These are phyloP conservation scores for Fusarium scirpi DNA, from an alignment of 2,329 filamentous ascomycete species.

Conservation along the genomic window DNA sequence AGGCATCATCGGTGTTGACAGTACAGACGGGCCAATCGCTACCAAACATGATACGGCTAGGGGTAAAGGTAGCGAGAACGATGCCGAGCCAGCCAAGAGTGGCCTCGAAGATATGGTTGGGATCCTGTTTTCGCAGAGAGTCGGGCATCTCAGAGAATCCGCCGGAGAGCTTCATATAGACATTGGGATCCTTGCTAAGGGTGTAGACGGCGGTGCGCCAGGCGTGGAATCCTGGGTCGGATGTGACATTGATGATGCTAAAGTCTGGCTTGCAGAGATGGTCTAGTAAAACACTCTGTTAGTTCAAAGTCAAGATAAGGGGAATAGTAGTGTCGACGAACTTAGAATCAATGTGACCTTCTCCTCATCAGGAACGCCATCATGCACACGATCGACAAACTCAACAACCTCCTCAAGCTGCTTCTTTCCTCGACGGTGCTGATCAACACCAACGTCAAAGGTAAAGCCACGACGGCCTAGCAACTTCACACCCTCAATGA, in stretches of 20 bases:
- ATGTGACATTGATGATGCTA: conserved; percentile 67
- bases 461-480: conserved; percentile 72
- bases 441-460: conserved; percentile 89
- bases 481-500: conserved; percentile 74
- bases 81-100: conserved; percentile 79
- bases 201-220: conserved; percentile 78
- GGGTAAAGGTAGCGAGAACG: conserved; percentile 78
- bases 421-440: conserved; percentile 78
- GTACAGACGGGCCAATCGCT: conserved; percentile 96
- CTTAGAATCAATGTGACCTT: conserved; percentile 78
- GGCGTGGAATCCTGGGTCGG: conserved; percentile 69
- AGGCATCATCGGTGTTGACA: conserved; percentile 69
- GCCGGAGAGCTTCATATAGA: conserved; percentile 95
- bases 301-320: conserved; percentile 3
- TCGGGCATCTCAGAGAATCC: conserved; percentile 82
- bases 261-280: conserved; percentile 92
- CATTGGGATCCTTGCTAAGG: conserved; percentile 72
- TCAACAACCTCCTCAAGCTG: conserved; percentile 78
- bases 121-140: conserved; percentile 60
- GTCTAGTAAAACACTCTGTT: conserved; percentile 63
- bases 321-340: conserved; percentile 54
- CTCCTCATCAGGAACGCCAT: conserved; percentile 68
- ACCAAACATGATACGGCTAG: conserved; percentile 84
- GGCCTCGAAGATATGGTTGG: conserved; percentile 70
- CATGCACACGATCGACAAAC: conserved; percentile 76